Evolutionary conservation across 306 rosid species (phyloP).

Genomic region (Dryas drummondii): DNA sequence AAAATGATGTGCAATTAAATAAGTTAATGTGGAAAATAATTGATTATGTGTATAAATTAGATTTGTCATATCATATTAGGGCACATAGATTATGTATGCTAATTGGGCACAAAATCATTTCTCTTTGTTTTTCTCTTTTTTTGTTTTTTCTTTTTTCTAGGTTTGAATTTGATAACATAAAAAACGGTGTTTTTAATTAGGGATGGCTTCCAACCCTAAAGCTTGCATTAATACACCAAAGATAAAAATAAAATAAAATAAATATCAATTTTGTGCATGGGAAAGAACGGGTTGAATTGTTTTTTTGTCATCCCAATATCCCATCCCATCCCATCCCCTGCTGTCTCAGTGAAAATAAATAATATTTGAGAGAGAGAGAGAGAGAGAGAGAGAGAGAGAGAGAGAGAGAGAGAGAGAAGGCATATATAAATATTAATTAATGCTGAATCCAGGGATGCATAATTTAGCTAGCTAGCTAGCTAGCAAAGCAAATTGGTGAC

Average conservation of each 20-base stretch:
- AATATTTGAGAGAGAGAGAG: neutral
- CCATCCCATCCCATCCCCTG: neutral
- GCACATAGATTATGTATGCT: no score
- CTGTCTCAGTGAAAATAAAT: neutral
- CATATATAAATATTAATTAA: neutral
- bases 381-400: no score
- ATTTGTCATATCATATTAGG: no score
- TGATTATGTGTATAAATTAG: no score
- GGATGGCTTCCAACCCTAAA: conserved; percentile 8
- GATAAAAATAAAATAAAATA: no score
- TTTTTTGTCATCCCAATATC: neutral
- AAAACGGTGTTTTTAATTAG: neutral
- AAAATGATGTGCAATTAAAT: no score
- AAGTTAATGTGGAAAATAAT: no score
- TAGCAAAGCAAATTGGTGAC: neutral
- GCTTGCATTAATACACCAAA: neutral
- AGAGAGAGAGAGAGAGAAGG: neutral
- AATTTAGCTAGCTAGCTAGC: no score
- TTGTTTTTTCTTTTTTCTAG: neutral
- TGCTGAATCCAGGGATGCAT: neutral
- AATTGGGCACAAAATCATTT: no score
- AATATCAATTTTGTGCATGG: neutral
- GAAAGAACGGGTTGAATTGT: neutral
- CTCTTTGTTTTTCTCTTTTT: neutral
- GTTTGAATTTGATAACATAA: neutral